Evolutionary conservation across 257 asterid genomes (phyloP).

Genomic region (Solanum boliviense): DNA sequence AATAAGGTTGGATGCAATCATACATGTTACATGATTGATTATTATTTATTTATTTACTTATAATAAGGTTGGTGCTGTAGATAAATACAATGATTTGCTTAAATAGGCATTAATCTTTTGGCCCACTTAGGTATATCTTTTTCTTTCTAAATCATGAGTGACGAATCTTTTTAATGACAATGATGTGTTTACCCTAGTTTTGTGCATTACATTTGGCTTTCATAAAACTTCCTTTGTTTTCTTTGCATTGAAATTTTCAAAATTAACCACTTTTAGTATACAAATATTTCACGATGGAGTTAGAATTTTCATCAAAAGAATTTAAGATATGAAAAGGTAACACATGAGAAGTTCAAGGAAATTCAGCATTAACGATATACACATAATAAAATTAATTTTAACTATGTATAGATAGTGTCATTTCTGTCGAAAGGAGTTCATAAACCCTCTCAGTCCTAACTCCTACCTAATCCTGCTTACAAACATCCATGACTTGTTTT

Average conservation of each 20-base stretch:
- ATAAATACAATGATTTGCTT: background rate
- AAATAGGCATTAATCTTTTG: background rate
- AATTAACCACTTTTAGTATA: background rate
- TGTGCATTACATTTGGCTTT: background rate
- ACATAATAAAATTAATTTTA: too few species aligned
- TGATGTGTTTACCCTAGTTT: background rate
- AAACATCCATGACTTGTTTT: too few species aligned
- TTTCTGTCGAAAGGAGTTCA: too few species aligned
- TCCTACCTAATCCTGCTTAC: too few species aligned
- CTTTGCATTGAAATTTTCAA: background rate
- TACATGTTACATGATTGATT: background rate
- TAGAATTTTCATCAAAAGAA: background rate
- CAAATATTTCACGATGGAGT: too few species aligned
- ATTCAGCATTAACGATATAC: too few species aligned
- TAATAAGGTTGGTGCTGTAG: background rate
- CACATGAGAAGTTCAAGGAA: background rate
- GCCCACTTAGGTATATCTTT: background rate
- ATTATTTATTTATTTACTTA: background rate
- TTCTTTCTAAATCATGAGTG: background rate
- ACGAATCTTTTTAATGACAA: background rate
- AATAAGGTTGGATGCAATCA: background rate
- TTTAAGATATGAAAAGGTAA: background rate
- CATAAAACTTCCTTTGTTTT: background rate
- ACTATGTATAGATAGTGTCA: too few species aligned
- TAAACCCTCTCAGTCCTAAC: fast-evolving